Conservation (phyloP, 176 grass and related monocot species). For the Ampelocalamus luodianensis region DNA sequence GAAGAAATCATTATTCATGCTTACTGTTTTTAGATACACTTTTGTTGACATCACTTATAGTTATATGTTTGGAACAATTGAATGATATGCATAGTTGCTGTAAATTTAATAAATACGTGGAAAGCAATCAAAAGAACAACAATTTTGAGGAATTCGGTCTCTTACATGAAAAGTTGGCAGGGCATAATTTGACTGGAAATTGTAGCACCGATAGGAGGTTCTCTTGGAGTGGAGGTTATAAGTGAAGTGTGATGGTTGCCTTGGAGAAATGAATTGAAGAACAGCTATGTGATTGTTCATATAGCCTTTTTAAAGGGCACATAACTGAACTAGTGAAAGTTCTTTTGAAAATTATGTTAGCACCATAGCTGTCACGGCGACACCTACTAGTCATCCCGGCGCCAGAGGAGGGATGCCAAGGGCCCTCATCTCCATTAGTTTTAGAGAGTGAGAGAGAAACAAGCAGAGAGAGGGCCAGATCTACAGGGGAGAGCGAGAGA, state of each 20-base stretch:
- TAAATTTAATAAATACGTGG: conserved; percentile 2
- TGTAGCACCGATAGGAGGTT: background rate
- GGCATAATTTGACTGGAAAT: background rate
- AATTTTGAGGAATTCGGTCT: background rate
- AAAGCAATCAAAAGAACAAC: background rate
- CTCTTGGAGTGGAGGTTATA: background rate
- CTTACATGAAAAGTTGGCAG: background rate
- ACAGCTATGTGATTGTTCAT: background rate
- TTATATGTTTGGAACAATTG: conserved; percentile 21
- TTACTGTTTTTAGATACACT: background rate
- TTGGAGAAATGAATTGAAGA: background rate
- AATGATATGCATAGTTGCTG: background rate
- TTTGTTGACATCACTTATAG: background rate
- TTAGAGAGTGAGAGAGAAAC: background rate
- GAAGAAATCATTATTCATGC: background rate
- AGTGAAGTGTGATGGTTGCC: background rate
- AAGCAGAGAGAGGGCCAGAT: background rate
- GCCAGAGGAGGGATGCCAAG: background rate
- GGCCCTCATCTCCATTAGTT: background rate
- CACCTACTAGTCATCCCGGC: background rate
- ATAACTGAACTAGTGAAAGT: background rate
- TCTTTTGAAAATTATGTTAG: background rate
- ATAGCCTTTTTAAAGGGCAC: background rate
- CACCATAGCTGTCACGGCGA: background rate
- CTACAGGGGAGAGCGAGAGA: background rate